Evolutionary conservation across 495 filamentous ascomycete species (phyloP), one percentile per base, ranked within the genome.

Genomic region (Thozetella sp.): DNA sequence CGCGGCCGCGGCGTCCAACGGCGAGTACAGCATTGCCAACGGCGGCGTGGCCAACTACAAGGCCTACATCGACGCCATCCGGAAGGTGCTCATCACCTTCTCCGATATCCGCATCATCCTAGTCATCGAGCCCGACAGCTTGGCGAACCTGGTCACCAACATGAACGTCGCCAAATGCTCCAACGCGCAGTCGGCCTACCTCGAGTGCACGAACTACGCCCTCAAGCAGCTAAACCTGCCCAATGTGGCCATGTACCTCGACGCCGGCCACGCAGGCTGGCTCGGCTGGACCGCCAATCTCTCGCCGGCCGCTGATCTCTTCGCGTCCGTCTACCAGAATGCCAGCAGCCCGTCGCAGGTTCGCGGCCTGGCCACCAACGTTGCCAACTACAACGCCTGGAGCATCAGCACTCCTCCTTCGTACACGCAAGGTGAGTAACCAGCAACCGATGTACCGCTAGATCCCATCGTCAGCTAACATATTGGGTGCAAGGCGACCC

Each of bases 91-190:
- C 59, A 73, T 80, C 64, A 72, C 74, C 24, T 82, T 81, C 75
- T 79, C 83, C 54, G 81, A 84, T 67, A 76, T 78, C 55, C 76
- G 80, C 56, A 72, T 80, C 54, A 73, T 77, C 56, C 75, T 90
- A 26, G 76, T 87, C 65, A 80, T 83, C 60, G 90, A 94, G 74
- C 91, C 91, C 56, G 91, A 93, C 73, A 90, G 87, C 53, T 81
- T 93, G 45, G 86, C 89, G 63, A 94, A 94, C 78, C 72, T 93
- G 68, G 86, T 93, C 63, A 94, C 91, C 73, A 93, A 94, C 75
- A 66, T 84, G 71, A 75, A 75, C 66, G 77, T 88, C 20, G 59
- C 77, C 24, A 90, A 89, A 64, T 94, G 91, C 73, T 63, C 83
- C 48, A 76, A 81, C 61, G 85, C 89, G 55, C 77, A 85, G 48